Evolutionary conservation across 2,329 filamentous ascomycete species (phyloP), one percentile per base, ranked within the genome.

Genomic region (Neurospora sp.): DNA sequence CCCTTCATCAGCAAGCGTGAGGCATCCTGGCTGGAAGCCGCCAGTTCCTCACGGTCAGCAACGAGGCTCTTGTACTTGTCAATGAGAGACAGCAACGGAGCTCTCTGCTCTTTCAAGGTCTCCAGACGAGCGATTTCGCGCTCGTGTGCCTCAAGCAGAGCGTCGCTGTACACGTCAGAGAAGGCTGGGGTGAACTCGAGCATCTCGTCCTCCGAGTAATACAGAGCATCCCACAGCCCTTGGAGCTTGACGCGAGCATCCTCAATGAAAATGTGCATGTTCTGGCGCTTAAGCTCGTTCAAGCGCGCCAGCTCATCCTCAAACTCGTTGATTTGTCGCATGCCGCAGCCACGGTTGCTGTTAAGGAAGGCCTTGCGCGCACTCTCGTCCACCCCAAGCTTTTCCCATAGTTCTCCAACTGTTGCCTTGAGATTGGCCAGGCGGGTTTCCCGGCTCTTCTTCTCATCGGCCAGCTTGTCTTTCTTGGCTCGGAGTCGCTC

Each of bases 181-280:
- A 98, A 98, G 57, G 94, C 96, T 0, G 96, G 96, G 0, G 94
- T 96, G 75, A 99, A 99, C 74, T 97, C 94, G 70, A 98, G 88
- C 94, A 98, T 98, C 82, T 99, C 96, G 77, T 99, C 96, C 78
- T 99, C 96, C 0, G 92, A 97, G 77, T 96, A 94, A 82, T 96
- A 98, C 1, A 99, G 83, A 0, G 88, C 85, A 78, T 99, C 96
- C 96, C 96, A 99, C 0, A 99, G 87, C 77, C 96, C 94, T 79
- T 98, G 95, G 11, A 99, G 86, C 78, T 92, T 92, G 81, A 89
- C 92, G 52, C 96, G 88, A 23, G 95, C 91, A 82, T 99, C 96
- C 79, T 98, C 96, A 11, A 99, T 93, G 76, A 99, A 99, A 4
- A 98, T 81, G 78, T 97, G 94, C 72, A 99, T 85, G 76, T 99